Conservation (phyloP, 768 basidiomycete genomes). For the Dentipellis sp. region DNA sequence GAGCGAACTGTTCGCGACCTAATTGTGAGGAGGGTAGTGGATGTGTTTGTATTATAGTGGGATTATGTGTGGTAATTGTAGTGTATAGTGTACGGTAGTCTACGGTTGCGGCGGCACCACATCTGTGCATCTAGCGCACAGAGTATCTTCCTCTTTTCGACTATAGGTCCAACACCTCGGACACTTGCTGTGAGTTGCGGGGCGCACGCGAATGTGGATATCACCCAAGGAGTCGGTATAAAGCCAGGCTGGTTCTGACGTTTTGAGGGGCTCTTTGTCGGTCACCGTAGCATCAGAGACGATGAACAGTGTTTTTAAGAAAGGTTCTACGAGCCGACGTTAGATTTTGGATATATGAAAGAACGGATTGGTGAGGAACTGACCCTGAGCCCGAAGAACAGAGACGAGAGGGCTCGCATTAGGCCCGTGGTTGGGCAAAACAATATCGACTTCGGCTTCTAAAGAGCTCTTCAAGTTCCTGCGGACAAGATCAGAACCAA, state of each 20-base stretch:
- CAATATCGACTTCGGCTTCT: conserved; percentile 66
- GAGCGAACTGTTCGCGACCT: neutral
- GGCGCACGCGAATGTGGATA: conserved; percentile 42
- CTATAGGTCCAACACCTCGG: conserved; percentile 88
- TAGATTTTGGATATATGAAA: neutral
- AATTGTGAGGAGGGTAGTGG: neutral
- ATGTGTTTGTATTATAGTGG: neutral
- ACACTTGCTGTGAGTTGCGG: conserved; percentile 62
- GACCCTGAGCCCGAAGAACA: conserved; percentile 36
- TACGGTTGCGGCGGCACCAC: conserved; percentile 14
- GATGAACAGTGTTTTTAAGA: conserved; percentile 70
- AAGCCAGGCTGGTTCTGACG: conserved; percentile 37
- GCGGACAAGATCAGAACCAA: conserved; percentile 2
- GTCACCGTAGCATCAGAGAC: conserved; percentile 60
- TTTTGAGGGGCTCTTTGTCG: conserved; percentile 33
- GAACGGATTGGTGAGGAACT: neutral
- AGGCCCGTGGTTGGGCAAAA: conserved; percentile 32
- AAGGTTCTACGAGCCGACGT: conserved; percentile 34
- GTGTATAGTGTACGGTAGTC: conserved; percentile 3
- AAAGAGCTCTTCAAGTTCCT: conserved; percentile 69
- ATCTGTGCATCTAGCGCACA: conserved; percentile 59
- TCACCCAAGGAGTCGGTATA: conserved; percentile 38
- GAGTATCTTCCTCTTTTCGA: conserved; percentile 33
- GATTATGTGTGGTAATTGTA: neutral
- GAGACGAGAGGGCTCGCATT: conserved; percentile 23